Base-by-base conservation (phyloP, 257 asterid genomes). In the Solanum okadae region DNA sequence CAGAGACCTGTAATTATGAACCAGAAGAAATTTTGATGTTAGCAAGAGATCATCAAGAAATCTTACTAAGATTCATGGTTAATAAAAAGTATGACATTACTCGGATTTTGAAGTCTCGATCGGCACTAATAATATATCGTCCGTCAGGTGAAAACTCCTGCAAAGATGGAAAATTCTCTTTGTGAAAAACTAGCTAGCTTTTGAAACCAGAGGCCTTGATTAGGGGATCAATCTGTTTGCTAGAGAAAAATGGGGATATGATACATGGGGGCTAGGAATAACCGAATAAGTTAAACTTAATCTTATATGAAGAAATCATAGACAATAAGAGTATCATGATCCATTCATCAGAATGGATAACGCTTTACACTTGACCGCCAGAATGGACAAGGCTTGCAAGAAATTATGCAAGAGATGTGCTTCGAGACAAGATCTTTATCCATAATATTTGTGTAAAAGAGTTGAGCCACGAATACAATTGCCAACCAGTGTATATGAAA, bases 21-120 rank as follows among this genome's bases (percentile, higher is more conserved):
- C 84, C 86, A 87, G 75, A 90, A 90, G 88, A 75, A 20, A 67
- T 23, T 63, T 29, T 34, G n/a, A 78, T 18, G 61, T 52, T 87
- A 63, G 88, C 84, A 70, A 33, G 20, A 34, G 52, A 56, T n/a
- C 78, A 72, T 52, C 18, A 25, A 65, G 65, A 25, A 12, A 65
- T 38, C 52, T 65, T 63, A 49, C 20, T 18, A 34, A 15, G 33
- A 52, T 71, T 72, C 75, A 37, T 23, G 59, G 75, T 49, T 35
- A 81, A 85, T 59, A 76, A 63, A 20, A 89, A 75, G 86, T 49
- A 89, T 18, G 56, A 68, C 77, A 52, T 90, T 94, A 97, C 99
- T 76, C 99, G 98, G 88, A 95, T 97, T 93, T 97, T 97, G 91
- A 93, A 96, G 94, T 97, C 99, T 65, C 99, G 95, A 71, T 97